Conservation (phyloP, 345 rosid species). For the Moringa oleifera region DNA sequence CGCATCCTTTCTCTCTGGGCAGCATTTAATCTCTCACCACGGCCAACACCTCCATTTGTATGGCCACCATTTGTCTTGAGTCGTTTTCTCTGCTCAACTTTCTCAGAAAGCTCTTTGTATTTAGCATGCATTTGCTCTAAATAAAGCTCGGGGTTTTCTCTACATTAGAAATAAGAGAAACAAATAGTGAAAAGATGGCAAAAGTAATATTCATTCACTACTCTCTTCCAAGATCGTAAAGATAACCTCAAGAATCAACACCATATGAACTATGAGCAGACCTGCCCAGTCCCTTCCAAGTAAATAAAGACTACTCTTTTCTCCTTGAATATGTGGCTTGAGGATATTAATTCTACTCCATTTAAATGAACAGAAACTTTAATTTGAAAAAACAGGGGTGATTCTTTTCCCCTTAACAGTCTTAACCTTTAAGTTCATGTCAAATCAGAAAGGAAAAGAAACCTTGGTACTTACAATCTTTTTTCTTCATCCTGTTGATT, state of each 20-base stretch:
- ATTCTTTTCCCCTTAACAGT: slow-evolving; percentile 2
- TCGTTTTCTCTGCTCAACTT: slow-evolving; percentile 79
- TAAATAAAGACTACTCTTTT: too few species aligned
- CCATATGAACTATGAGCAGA: neutral
- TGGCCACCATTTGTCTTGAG: slow-evolving; percentile 70
- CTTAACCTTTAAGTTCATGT: neutral
- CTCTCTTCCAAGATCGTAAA: neutral
- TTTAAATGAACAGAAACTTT: neutral
- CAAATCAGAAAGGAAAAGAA: neutral
- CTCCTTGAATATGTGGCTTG: neutral
- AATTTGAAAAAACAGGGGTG: neutral
- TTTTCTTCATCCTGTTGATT: slow-evolving; percentile 77
- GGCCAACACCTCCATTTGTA: slow-evolving; percentile 82
- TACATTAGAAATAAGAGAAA: slow-evolving; percentile 19
- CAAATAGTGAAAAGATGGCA: slow-evolving; percentile 2
- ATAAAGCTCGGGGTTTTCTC: slow-evolving; percentile 87
- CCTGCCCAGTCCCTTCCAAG: neutral
- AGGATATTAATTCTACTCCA: neutral
- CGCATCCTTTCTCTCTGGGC: slow-evolving; percentile 97
- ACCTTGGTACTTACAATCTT: slow-evolving; percentile 60
- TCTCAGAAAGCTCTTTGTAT: slow-evolving; percentile 77
- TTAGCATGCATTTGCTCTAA: slow-evolving; percentile 58
- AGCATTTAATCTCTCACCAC: slow-evolving; percentile 95
- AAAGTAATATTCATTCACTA: neutral
- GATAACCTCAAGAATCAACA: neutral